Percentiles rank a stretch among this genome's conserved stretches.
These are phyloP conservation scores for Dictyophora rubrovolvata DNA, from an alignment of 768 basidiomycete genomes.

Conservation along the genomic window DNA sequence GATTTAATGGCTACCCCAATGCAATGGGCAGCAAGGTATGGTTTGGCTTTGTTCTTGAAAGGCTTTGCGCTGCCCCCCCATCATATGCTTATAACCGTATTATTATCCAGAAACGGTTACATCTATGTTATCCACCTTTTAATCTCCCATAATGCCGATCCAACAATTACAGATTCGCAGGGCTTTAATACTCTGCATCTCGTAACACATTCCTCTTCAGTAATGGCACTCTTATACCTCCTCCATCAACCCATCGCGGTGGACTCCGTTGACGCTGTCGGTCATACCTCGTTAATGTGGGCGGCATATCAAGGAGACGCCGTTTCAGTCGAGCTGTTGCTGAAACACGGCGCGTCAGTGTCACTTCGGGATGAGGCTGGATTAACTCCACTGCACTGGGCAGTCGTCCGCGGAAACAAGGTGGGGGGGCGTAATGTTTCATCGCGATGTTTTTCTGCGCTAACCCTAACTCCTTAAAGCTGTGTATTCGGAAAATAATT, in stretches of 20 bases:
- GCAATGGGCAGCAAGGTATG: constrained; percentile 87
- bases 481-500: constrained; percentile 70
- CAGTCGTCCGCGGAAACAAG: constrained; percentile 89
- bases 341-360: constrained; percentile 78
- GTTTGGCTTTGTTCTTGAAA: not conserved
- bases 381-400: constrained; percentile 91
- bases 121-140: constrained; percentile 92
- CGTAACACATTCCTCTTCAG: constrained; percentile 86
- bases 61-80: no score
- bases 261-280: constrained; percentile 71
- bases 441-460: not conserved
- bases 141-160: constrained; percentile 83
- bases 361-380: constrained; percentile 71
- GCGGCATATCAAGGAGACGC: constrained; percentile 98
- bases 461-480: not conserved
- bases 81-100: not conserved
- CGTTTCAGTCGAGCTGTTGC: constrained; percentile 81
- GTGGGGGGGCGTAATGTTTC: constrained; percentile 18
- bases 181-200: constrained; percentile 95
- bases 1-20: constrained; percentile 91
- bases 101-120: constrained; percentile 64
- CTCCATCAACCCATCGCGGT: constrained; percentile 90
- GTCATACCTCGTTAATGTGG: constrained; percentile 97
- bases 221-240: constrained; percentile 89
- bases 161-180: constrained; percentile 82